Evolutionary conservation across 2,329 filamentous ascomycete genomes (phyloP), one percentile per base, ranked within the genome.

Genomic region (Dactylellina drechsleri): DNA sequence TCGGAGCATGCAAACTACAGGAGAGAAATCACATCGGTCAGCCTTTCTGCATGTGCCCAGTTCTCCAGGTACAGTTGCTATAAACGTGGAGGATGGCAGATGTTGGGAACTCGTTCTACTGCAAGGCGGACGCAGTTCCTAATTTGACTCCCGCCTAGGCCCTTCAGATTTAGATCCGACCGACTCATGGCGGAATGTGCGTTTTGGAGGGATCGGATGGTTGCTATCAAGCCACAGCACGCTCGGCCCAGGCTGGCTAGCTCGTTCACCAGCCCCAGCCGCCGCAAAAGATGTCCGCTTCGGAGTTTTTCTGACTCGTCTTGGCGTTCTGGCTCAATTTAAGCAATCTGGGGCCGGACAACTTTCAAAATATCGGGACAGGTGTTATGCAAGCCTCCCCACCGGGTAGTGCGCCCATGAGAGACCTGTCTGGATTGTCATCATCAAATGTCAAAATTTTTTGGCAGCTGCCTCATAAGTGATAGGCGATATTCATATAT

Each of bases 101-200:
- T 36, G 62, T 13, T 66, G 62, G 43, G 31, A 36, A 36, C 43
- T 64, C n/a, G 20, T 23, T 13, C 61, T 73, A 18, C 68, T 73
- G 71, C 64, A 68, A 50, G 64, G 59, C 71, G 71, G 71, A 65
- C 60, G 71, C 71, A 75, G 58, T 58, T 12, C 53, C 41, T 68
- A 7, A 36, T 36, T 36, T 36, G 5, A 36, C 31, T 36, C 62
- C 64, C 58, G 64, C 56, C 40, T 18, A 50, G 43, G 56, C 56
- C 31, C 64, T n/a, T n/a, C 5, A 68, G 64, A 50, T 59, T 41
- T 15, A 60, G 57, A 49, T 49, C 62, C 26, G 56, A 53, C 68
- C 71, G 71, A 68, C 64, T 64, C 64, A 68, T 65, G 49, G 58
- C 71, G 71, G 71, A 68, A 53, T 52, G 20, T 31, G 10, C 31